Evolutionary conservation across 768 basidiomycete genomes (phyloP), one percentile per base, ranked within the genome.

Genomic region (Kwoniella europaea): DNA sequence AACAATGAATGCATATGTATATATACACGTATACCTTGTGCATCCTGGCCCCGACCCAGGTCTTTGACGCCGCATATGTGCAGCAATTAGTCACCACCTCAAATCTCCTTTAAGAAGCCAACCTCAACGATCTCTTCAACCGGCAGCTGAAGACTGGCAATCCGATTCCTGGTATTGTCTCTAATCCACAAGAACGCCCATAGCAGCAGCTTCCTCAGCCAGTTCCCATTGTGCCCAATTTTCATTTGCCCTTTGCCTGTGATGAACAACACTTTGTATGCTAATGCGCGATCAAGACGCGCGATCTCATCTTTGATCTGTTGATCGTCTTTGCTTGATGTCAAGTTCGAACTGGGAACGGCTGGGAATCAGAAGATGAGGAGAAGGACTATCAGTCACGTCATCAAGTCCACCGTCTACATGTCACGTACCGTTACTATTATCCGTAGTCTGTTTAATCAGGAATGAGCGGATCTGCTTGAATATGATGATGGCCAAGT

Each of bases 151-250:
- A 61, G 20, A 43, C 43, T 61, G 13, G 59, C 59, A 12, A 61
- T 61, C 42, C 59, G 59, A 61, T 61, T 61, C 41, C 59, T 61
- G 18, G 59, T 61, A 13, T 61, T 61, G 18, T 61, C 59, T 41
- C 59, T 22, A 0, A 44, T 61, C 59, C 59, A 61, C 1, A 61
- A 16, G 20, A 61, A 61, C 9, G 59, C 35, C 59, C 59, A 61
- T 9, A 61, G 20, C n/a, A 61, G 22, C 15, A 10, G 6, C 7
- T 16, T 12, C 20, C 42, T 22, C 0, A 43, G 15, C 35, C 42
- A 61, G 22, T 43, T 61, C n/a, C 12, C 16, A 10, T 43, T 42
- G 0, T 42, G 15, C 42, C 59, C 0, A 22, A 61, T 22, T 43
- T 61, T 61, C 42, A 61, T 43, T n/a, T 61, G 59, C 41, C n/a